Percentiles rank a stretch among this genome's conserved stretches.
These are phyloP conservation scores for Mallotus nudiflorus DNA, from an alignment of 345 rosid genomes.

Conservation along the genomic window DNA sequence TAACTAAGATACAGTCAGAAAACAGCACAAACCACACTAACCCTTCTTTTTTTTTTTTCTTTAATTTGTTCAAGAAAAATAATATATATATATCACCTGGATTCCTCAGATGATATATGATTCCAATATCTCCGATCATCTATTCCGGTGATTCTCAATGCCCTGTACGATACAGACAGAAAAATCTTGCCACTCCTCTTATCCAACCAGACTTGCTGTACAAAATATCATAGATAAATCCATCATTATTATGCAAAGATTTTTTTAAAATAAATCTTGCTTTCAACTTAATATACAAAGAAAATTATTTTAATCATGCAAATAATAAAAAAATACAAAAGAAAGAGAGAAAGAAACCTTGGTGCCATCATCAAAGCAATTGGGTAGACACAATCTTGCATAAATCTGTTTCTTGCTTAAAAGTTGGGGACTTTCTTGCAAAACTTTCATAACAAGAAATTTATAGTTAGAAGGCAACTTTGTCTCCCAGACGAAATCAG, in stretches of 20 bases:
- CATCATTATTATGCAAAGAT: too few species aligned
- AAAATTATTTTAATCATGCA: too few species aligned
- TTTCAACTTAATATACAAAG: too few species aligned
- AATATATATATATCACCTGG: too few species aligned
- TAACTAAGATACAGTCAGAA: background rate
- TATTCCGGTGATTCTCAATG: slow-evolving; percentile 77
- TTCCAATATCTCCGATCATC: slow-evolving; percentile 95
- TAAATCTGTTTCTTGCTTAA: slow-evolving; percentile 62
- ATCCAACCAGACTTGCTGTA: slow-evolving; percentile 79
- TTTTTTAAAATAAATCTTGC: too few species aligned
- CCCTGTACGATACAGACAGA: slow-evolving; percentile 68
- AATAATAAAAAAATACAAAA: too few species aligned
- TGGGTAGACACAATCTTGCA: slow-evolving; percentile 57
- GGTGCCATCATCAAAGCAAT: slow-evolving; percentile 58
- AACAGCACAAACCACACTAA: background rate
- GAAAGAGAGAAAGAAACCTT: slow-evolving; percentile 44
- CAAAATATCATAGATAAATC: background rate
- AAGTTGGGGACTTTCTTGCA: slow-evolving; percentile 32
- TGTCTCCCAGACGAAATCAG: slow-evolving; percentile 79
- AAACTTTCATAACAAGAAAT: slow-evolving; percentile 50
- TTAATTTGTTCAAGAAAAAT: too few species aligned
- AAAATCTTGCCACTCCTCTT: slow-evolving; percentile 67
- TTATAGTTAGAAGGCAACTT: slow-evolving; percentile 77
- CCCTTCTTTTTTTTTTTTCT: too few species aligned
- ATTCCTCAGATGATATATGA: slow-evolving; percentile 71